Conservation (phyloP, 1,284 basidiomycete genomes). For the Ganoderma resinaceum region DNA sequence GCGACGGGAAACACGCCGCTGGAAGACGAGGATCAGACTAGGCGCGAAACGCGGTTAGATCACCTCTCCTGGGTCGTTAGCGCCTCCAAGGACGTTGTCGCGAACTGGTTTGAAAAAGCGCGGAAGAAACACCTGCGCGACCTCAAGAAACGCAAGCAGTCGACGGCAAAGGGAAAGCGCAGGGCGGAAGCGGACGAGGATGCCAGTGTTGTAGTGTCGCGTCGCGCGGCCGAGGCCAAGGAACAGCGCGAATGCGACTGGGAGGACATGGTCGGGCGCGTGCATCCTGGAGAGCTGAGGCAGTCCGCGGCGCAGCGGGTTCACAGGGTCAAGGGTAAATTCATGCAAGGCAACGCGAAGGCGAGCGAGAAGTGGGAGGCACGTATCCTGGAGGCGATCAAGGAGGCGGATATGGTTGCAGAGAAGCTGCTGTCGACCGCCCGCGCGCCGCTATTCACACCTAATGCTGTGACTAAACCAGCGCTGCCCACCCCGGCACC, state of each 20-base stretch:
- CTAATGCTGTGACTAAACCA: conserved; percentile 30
- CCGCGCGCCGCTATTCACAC: conserved; percentile 31
- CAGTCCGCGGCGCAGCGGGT: conserved; percentile 57
- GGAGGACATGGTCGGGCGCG: conserved; percentile 58
- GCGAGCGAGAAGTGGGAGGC: conserved; percentile 66
- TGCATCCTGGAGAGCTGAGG: conserved; percentile 60
- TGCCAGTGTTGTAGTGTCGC: conserved; percentile 56
- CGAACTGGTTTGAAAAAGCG: conserved; percentile 51
- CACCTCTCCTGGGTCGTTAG: conserved; percentile 60
- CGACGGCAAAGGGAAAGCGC: conserved; percentile 36
- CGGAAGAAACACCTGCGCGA: conserved; percentile 50
- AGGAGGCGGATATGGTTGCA: conserved; percentile 57
- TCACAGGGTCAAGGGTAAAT: conserved; percentile 58
- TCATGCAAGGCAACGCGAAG: conserved; percentile 59
- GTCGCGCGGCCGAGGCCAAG: conserved; percentile 65
- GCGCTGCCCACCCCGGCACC: conserved; percentile 45
- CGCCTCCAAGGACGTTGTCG: conserved; percentile 60
- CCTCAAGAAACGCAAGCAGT: conserved; percentile 47
- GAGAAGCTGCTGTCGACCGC: conserved; percentile 46
- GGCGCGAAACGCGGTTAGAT: conserved; percentile 45
- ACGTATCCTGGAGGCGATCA: conserved; percentile 61
- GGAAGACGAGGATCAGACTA: conserved; percentile 49
- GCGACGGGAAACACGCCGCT: conserved; percentile 55
- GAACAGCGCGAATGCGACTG: conserved; percentile 67
- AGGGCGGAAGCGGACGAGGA: conserved; percentile 62